Conservation (phyloP, 2,329 filamentous ascomycete genomes). For the Calonectria naviculata region DNA sequence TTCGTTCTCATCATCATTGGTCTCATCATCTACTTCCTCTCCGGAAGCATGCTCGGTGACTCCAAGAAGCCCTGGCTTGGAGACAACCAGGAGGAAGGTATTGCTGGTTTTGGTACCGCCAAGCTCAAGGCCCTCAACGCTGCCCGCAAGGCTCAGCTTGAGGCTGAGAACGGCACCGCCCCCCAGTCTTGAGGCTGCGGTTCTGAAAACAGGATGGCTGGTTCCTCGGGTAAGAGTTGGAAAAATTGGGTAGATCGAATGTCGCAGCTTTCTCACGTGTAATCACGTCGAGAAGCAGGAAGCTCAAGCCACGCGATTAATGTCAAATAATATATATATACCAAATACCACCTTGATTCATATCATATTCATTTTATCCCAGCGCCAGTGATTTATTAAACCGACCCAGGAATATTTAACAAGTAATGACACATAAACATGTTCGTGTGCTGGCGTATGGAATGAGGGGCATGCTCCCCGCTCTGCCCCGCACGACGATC, state of each 20-base stretch:
- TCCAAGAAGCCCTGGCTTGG: constrained; percentile 96
- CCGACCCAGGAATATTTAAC: background rate
- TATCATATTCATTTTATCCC: background rate
- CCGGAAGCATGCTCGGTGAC: constrained; percentile 85
- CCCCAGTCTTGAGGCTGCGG: background rate
- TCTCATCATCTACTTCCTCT: constrained; percentile 87
- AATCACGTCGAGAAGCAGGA: background rate
- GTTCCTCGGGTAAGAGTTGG: background rate
- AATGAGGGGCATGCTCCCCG: background rate
- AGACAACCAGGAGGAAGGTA: constrained; percentile 82
- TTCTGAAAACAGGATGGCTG: background rate
- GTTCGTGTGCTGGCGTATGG: background rate
- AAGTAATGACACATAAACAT: background rate
- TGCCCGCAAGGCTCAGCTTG: constrained; percentile 55
- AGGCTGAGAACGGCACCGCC: constrained; percentile 41
- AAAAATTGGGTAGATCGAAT: background rate
- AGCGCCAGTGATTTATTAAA: background rate
- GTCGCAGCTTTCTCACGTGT: background rate
- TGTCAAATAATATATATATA: background rate
- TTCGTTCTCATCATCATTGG: constrained; percentile 93
- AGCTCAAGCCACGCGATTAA: background rate
- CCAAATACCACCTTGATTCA: background rate
- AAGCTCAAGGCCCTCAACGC: constrained; percentile 78
- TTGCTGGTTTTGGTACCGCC: constrained; percentile 86
- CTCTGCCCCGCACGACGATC: background rate